Evolutionary conservation across 2,329 filamentous ascomycete species (phyloP).

Genomic region (Neofusicoccum cordaticola): DNA sequence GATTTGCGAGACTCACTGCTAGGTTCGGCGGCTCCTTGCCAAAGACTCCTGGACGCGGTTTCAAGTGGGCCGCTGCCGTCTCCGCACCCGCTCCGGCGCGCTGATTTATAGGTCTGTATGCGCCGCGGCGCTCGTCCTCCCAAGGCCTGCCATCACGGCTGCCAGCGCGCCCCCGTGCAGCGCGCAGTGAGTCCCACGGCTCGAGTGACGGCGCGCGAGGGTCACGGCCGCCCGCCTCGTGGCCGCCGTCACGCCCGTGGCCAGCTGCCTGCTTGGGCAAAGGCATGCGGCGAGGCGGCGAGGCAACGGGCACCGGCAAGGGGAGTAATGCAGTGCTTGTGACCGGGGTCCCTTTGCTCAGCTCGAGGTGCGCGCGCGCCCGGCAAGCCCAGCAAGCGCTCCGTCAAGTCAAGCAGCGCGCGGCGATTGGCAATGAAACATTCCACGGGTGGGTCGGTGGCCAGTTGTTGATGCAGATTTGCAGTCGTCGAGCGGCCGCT

Average conservation of each 20-base stretch:
- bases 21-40: constrained; percentile 3
- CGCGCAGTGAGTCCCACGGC: neutral
- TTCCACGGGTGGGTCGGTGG: constrained; percentile 10
- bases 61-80: constrained; percentile 14
- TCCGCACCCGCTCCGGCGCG: constrained; percentile 1
- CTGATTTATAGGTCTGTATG: constrained; percentile 6
- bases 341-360: no score
- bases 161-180: neutral
- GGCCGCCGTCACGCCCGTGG: neutral
- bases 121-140: neutral
- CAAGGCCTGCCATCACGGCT: neutral
- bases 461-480: neutral
- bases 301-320: constrained; percentile 7
- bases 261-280: neutral
- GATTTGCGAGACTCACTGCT: constrained; percentile 13
- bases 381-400: neutral
- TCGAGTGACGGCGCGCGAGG: neutral
- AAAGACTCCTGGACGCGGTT: constrained; percentile 5
- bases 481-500: no score
- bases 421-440: constrained; percentile 13
- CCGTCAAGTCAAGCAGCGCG: neutral
- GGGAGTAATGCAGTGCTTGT: neutral
- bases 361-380: no score
- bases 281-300: constrained; percentile 1
- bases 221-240: neutral